Evolutionary conservation across 768 basidiomycete genomes (phyloP).

Genomic region (Rhodotorula babjevae): DNA sequence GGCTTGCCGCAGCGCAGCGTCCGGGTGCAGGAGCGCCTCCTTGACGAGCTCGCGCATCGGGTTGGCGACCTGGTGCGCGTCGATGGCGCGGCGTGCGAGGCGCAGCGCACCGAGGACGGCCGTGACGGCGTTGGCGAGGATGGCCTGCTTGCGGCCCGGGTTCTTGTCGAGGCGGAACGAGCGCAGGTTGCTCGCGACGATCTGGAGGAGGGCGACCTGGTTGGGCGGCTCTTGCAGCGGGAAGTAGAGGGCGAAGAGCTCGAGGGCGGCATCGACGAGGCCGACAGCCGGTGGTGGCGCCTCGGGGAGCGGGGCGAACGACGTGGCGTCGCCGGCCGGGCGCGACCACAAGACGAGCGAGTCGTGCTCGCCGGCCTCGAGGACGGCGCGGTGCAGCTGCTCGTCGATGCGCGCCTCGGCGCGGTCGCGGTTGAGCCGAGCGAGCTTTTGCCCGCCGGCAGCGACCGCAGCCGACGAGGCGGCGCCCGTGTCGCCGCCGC

Average conservation of each 20-base stretch:
- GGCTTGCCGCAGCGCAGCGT: slow-evolving; percentile 66
- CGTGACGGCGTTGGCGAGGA: slow-evolving; percentile 70
- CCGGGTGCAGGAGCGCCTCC: slow-evolving; percentile 77
- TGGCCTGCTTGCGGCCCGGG: slow-evolving; percentile 75
- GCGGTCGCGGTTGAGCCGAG: slow-evolving; percentile 66
- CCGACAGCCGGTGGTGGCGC: slow-evolving; percentile 72
- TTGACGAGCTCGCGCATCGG: slow-evolving; percentile 45
- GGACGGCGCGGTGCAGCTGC: slow-evolving; percentile 69
- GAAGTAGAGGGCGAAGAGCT: slow-evolving; percentile 73
- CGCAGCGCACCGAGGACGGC: slow-evolving; percentile 69
- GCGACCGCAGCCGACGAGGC: background rate
- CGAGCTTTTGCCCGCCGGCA: slow-evolving; percentile 39
- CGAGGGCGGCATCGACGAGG: slow-evolving; percentile 83
- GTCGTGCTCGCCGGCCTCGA: slow-evolving; percentile 82
- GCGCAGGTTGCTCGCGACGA: slow-evolving; percentile 60
- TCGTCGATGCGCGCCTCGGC: slow-evolving; percentile 74
- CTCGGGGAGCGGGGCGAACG: slow-evolving; percentile 44
- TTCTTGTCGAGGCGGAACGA: slow-evolving; percentile 83
- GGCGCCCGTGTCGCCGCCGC: slow-evolving; percentile 34
- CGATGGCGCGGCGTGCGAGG: slow-evolving; percentile 11
- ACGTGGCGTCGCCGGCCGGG: slow-evolving; percentile 48
- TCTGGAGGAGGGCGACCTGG: slow-evolving; percentile 47
- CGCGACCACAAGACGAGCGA: slow-evolving; percentile 60
- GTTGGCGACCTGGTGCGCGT: slow-evolving; percentile 43
- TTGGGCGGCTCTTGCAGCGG: slow-evolving; percentile 65